phyloP scores from a whole-genome alignment of 2,329 filamentous ascomycete genomes.

The Penicillium sp. region DNA sequence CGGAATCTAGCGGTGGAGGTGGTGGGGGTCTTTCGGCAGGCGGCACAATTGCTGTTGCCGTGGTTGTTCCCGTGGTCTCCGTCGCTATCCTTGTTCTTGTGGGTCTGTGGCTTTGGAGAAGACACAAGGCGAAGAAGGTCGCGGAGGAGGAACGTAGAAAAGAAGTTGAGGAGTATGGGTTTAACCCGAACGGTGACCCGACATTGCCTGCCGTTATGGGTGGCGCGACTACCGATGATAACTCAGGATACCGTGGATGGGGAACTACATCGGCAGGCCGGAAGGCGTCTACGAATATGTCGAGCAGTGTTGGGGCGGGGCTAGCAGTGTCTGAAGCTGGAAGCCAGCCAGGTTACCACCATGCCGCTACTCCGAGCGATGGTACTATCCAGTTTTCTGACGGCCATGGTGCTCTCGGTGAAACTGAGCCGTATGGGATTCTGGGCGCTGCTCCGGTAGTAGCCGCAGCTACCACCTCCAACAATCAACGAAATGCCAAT shows the following conservation, averaged over 20 bases:
- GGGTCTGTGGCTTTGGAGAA: conserved; percentile 84
- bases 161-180: conserved; percentile 96
- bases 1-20: conserved; percentile 29
- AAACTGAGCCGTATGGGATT: conserved; percentile 81
- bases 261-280: conserved; percentile 77
- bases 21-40: conserved; percentile 49
- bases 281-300: conserved; percentile 88
- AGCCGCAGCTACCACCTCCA: conserved; percentile 48
- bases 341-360: conserved; percentile 59
- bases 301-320: conserved; percentile 66
- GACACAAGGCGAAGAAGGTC: conserved; percentile 81
- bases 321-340: conserved; percentile 73
- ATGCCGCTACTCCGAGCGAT: conserved; percentile 66
- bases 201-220: conserved; percentile 67
- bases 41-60: conserved; percentile 86
- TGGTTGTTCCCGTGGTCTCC: conserved; percentile 89
- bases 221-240: conserved; percentile 68
- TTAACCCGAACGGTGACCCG: conserved; percentile 96
- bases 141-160: conserved; percentile 89
- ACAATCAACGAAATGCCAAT: conserved; percentile 66
- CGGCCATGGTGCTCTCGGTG: conserved; percentile 64
- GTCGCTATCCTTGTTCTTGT: conserved; percentile 80
- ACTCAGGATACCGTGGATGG: conserved; percentile 91
- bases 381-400: conserved; percentile 67
- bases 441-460: conserved; percentile 71